phyloP scores from a whole-genome alignment of 2,329 filamentous ascomycete genomes.

The Botryosphaeria dothidea region DNA sequence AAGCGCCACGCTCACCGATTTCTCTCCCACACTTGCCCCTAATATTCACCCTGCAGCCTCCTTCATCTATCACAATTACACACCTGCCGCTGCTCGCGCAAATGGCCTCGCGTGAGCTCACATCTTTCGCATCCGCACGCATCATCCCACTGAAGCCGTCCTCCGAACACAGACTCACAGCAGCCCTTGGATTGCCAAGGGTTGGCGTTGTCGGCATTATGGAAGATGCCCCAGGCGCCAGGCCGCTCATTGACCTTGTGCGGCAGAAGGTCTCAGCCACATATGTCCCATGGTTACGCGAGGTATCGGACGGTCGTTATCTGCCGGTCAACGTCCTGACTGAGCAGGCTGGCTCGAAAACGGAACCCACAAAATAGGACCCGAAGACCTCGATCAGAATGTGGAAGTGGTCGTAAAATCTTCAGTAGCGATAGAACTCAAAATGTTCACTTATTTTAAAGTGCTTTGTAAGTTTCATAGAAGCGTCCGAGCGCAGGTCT shows the following conservation, averaged over 20 bases:
- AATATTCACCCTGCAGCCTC: constrained; percentile 13
- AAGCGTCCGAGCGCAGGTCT: too few relatives aligned
- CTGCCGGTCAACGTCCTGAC: constrained; percentile 47
- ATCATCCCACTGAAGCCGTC: constrained; percentile 65
- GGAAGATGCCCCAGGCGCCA: constrained; percentile 57
- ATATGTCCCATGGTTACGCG: constrained; percentile 58
- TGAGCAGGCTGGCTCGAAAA: background rate
- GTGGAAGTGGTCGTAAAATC: too few relatives aligned
- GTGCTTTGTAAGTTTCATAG: too few relatives aligned
- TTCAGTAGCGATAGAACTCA: too few relatives aligned
- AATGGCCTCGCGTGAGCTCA: constrained; percentile 39
- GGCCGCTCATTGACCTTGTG: constrained; percentile 59
- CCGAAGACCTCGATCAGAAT: too few relatives aligned
- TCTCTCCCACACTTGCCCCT: constrained; percentile 1
- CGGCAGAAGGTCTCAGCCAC: constrained; percentile 54
- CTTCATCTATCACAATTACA: constrained; percentile 51
- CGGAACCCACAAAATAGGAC: background rate
- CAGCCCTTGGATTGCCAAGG: constrained; percentile 61
- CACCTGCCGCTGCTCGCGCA: constrained; percentile 61
- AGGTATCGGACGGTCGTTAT: constrained; percentile 44
- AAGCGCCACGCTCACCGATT: background rate
- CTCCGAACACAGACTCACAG: constrained; percentile 59
- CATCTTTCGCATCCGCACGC: constrained; percentile 45
- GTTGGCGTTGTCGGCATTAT: constrained; percentile 65
- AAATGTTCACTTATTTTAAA: too few relatives aligned